Evolutionary conservation across 768 basidiomycete species (phyloP), one percentile per base, ranked within the genome.

Genomic region (Guyanaporus albipodus): DNA sequence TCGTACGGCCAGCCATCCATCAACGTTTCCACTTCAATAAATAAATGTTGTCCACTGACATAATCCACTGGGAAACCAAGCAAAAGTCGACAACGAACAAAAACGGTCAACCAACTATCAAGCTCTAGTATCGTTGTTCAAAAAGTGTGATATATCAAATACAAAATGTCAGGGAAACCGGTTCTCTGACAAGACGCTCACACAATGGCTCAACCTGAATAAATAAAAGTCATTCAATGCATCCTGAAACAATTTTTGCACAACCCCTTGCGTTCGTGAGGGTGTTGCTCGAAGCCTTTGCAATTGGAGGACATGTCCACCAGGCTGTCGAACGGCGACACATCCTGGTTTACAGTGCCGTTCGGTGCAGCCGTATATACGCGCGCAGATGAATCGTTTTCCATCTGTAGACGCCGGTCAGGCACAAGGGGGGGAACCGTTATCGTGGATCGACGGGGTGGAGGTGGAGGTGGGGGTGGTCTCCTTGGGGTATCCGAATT

Each of bases 241-340:
- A 71, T 67, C 64, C 79, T 74, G 56, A 79, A 78, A 62, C 85
- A 88, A 53, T 79, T 82, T 52, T 71, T 80, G 64, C 85, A 85
- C 67, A 79, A 71, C 7, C 83, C 82, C 58, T 74, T 73, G 37
- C 73, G 70, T 66, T 85, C 82, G 69, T 82, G 81, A 34, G 79
- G 79, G 59, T 81, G 80, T 67, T 85, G 82, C 57, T 76, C 77
- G 64, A 86, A 85, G 37, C 74, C 70, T 19, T 51, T 60, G 56
- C 85, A 84, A 9, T 65, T 69, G 18, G 52, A 55, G 19, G 68
- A 64, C 31, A 77, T 61, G 51, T 85, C 82, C 24, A 69, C 67
- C 31, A 74, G 70, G 56, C 82, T 85, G 54, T 85, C 83, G 50
- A 87, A 87, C 19, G 85, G 82, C 38, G 83, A 83, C 28, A 69